Conservation (phyloP, 805 yeast species). For the Yarrowia porcina region DNA sequence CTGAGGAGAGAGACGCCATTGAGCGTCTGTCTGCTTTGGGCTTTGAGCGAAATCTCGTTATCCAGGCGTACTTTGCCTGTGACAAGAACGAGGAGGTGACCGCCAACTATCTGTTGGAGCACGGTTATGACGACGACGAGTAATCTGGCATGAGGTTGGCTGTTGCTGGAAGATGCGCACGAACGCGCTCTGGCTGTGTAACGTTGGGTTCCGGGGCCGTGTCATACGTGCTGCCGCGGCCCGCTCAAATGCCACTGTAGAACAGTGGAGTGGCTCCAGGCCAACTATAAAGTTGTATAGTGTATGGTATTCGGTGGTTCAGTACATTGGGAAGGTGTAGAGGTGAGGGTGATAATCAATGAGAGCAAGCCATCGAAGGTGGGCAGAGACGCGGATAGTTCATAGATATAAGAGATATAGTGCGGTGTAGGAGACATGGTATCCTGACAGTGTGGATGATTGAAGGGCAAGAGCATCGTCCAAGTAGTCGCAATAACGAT, state of each 20-base stretch:
- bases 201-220: neutral
- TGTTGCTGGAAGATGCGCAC: too few species aligned
- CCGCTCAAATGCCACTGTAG: neutral
- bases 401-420: too few species aligned
- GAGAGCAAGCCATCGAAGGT: too few species aligned
- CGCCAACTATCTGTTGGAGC: slow-evolving; percentile 78
- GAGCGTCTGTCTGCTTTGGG: slow-evolving; percentile 88
- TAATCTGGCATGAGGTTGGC: neutral
- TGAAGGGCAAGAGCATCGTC: too few species aligned
- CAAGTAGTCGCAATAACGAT: too few species aligned
- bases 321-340: neutral
- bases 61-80: slow-evolving; percentile 95
- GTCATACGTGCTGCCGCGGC: neutral
- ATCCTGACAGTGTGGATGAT: too few species aligned
- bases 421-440: too few species aligned
- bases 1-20: slow-evolving; percentile 87
- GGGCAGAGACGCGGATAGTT: too few species aligned
- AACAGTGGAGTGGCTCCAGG: slow-evolving; percentile 7
- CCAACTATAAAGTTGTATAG: slow-evolving; percentile 9
- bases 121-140: slow-evolving; percentile 36
- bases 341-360: too few species aligned
- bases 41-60: slow-evolving; percentile 79
- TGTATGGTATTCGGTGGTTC: slow-evolving; percentile 12
- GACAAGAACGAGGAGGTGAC: slow-evolving; percentile 97
- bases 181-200: too few species aligned